Conservation (phyloP, 2,329 filamentous ascomycete species). For the Kalmusia sp. region DNA sequence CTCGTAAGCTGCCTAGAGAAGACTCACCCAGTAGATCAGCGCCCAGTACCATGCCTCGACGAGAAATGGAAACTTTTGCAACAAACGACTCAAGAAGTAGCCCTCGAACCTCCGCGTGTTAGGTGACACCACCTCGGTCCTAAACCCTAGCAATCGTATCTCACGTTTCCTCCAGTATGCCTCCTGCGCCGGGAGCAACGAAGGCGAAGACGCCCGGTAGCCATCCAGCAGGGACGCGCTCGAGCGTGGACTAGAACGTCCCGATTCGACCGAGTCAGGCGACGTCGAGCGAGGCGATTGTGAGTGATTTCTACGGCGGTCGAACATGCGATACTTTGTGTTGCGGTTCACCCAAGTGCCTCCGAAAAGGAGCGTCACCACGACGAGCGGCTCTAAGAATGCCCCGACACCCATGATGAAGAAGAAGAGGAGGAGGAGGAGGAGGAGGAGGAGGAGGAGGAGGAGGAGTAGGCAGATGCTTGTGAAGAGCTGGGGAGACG, state of each 20-base stretch:
- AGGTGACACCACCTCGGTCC: constrained; percentile 61
- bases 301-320: constrained; percentile 28
- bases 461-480: neutral
- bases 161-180: constrained; percentile 59
- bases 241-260: constrained; percentile 45
- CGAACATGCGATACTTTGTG: constrained; percentile 45
- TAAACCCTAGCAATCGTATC: constrained; percentile 55
- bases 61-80: constrained; percentile 73
- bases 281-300: constrained; percentile 44
- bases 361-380: constrained; percentile 65
- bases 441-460: neutral
- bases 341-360: constrained; percentile 69
- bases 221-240: constrained; percentile 42
- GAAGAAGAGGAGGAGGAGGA: neutral
- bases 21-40: constrained; percentile 75
- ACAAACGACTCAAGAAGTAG: constrained; percentile 67
- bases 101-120: constrained; percentile 68
- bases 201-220: constrained; percentile 47
- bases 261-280: constrained; percentile 50
- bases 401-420: constrained; percentile 62
- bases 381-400: constrained; percentile 67
- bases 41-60: constrained; percentile 81
- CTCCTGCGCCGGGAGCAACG: constrained; percentile 50
- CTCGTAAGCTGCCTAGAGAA: neutral
- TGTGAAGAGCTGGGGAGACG: neutral